Conservation (phyloP, 352 stramenopile species). For the Thraustotheca clavata region DNA sequence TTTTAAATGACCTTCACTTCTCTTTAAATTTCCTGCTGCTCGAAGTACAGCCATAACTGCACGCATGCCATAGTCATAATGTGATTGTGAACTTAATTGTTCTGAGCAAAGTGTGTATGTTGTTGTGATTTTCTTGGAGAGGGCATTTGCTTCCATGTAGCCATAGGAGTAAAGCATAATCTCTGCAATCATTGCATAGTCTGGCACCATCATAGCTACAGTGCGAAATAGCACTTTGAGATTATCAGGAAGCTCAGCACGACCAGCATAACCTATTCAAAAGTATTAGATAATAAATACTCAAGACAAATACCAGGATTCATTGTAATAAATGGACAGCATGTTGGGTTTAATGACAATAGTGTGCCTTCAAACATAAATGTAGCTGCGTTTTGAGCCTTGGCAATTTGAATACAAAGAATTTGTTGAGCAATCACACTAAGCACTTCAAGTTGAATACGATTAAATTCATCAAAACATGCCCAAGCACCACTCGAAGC, state of each 20-base stretch:
- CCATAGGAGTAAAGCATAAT: constrained; percentile 93
- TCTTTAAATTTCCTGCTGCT: constrained; percentile 87
- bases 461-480: constrained; percentile 92
- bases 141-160: constrained; percentile 81
- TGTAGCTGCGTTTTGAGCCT: constrained; percentile 57
- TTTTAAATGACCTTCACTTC: constrained; percentile 60
- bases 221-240: constrained; percentile 89
- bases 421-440: constrained; percentile 92
- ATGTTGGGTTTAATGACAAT: constrained; percentile 83
- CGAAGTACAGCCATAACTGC: constrained; percentile 92
- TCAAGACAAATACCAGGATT: constrained; percentile 45
- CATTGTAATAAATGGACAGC: constrained; percentile 91
- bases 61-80: constrained; percentile 94
- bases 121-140: constrained; percentile 92
- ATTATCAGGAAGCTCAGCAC: constrained; percentile 88
- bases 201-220: constrained; percentile 91
- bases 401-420: constrained; percentile 84
- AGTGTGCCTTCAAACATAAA: constrained; percentile 90
- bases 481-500: constrained; percentile 85
- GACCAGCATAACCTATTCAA: constrained; percentile 59
- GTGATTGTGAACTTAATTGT: constrained; percentile 90
- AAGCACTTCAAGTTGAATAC: constrained; percentile 89
- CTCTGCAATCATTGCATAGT: constrained; percentile 91
- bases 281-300: neutral
- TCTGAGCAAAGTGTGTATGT: constrained; percentile 92